Evolutionary conservation across 202 grass and related monocot species (phyloP).

Genomic region (Setaria italica): DNA sequence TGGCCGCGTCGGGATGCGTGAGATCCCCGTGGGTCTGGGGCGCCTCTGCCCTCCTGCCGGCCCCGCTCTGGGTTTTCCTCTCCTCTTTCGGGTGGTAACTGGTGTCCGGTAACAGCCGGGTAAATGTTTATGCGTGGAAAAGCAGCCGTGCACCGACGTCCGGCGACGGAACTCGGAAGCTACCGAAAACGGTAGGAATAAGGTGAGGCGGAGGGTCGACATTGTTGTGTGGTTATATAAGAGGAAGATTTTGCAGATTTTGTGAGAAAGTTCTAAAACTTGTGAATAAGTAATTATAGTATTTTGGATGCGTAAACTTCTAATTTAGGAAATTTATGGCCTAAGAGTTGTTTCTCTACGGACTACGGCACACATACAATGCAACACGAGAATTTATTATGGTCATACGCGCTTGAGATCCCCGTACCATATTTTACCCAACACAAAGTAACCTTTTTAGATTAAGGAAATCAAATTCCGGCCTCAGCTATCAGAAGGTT

Average conservation of each 20-base stretch:
- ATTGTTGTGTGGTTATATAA: neutral
- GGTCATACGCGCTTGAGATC: no score
- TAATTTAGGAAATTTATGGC: neutral
- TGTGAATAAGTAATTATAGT: no score
- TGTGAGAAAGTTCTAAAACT: neutral
- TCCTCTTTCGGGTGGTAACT: neutral
- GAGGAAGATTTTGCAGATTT: neutral
- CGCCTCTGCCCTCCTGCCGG: neutral
- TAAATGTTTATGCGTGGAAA: neutral
- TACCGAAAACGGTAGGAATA: neutral
- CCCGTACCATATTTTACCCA: neutral
- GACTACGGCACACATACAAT: neutral
- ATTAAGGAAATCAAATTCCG: no score
- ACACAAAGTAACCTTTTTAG: neutral
- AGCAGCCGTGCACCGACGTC: neutral
- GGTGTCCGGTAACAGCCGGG: neutral
- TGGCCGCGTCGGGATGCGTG: constrained; percentile 46
- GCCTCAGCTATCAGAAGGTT: no score
- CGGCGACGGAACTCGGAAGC: neutral
- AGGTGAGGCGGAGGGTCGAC: neutral
- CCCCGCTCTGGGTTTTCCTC: no score
- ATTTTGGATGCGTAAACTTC: neutral
- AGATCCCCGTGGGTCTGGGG: constrained; percentile 3
- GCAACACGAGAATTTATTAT: neutral
- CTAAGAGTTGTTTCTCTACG: neutral